A percentile compares a stretch with the other conserved stretches of the same genome.
phyloP scores from a whole-genome alignment of 2,329 filamentous ascomycete species.

The Pseudogymnoascus pannorum region DNA sequence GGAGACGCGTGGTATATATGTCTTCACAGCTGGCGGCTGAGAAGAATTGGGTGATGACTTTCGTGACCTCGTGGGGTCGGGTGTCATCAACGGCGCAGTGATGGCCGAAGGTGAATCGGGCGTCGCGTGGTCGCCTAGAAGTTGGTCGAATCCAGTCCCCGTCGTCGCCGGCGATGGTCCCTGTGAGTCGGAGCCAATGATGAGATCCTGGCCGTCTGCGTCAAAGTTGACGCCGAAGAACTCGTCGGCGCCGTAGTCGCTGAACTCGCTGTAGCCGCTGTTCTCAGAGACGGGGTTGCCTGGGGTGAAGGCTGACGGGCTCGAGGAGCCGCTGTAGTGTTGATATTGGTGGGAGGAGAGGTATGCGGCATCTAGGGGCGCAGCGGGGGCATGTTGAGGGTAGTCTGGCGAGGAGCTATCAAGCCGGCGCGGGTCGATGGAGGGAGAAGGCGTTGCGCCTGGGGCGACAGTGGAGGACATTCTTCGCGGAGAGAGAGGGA shows the following conservation, averaged over 20 bases:
- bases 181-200: not conserved
- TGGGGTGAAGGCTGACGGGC: not conserved
- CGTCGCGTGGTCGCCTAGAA: not conserved
- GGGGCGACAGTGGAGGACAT: not conserved
- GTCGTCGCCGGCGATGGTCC: not conserved
- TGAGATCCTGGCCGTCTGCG: constrained; percentile 22
- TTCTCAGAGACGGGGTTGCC: constrained; percentile 6
- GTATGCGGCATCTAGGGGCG: not conserved
- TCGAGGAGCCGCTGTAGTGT: not conserved
- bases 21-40: not conserved
- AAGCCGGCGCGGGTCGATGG: not conserved
- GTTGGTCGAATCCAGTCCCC: not conserved
- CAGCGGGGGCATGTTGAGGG: not conserved
- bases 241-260: constrained; percentile 26
- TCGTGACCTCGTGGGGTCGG: not conserved
- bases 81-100: not conserved
- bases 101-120: not conserved
- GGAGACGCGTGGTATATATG: not conserved
- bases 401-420: not conserved
- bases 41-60: not conserved
- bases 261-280: constrained; percentile 14
- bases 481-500: not conserved
- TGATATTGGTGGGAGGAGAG: constrained; percentile 12
- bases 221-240: constrained; percentile 30
- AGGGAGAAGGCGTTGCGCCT: not conserved